Conservation (phyloP, 257 asterid species). For the Solanum sitiens region DNA sequence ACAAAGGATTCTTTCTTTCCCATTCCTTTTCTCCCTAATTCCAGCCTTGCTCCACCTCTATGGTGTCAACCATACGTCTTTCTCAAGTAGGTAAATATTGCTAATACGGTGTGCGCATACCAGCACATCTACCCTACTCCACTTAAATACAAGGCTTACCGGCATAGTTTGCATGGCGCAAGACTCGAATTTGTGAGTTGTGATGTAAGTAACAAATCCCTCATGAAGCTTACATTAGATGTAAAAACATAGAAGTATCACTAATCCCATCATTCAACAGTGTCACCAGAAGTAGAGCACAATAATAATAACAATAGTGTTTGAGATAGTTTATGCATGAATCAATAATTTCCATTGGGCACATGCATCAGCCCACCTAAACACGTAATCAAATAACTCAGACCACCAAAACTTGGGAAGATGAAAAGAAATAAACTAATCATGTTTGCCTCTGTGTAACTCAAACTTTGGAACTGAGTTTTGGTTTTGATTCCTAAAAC, state of each 20-base stretch:
- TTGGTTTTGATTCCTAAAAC: too few relatives aligned
- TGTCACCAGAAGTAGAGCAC: background rate
- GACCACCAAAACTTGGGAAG: background rate
- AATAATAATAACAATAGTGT: background rate
- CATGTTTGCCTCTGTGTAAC: background rate
- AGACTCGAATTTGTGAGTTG: background rate
- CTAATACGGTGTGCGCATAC: background rate
- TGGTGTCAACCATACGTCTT: background rate
- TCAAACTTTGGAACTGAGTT: background rate
- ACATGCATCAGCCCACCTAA: background rate
- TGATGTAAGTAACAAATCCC: background rate
- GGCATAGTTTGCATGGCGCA: background rate
- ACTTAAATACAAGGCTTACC: background rate
- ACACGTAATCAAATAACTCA: background rate
- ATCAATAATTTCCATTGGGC: background rate
- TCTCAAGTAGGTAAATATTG: background rate
- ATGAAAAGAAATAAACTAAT: background rate
- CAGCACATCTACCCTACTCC: background rate
- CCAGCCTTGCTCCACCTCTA: background rate
- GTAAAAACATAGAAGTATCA: background rate
- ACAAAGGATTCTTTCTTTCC: background rate
- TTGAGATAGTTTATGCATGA: background rate
- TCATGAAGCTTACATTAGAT: background rate
- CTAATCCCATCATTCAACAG: background rate
- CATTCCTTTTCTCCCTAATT: background rate